Conservation (phyloP, 495 filamentous ascomycete species). For the Neurospora sp. region DNA sequence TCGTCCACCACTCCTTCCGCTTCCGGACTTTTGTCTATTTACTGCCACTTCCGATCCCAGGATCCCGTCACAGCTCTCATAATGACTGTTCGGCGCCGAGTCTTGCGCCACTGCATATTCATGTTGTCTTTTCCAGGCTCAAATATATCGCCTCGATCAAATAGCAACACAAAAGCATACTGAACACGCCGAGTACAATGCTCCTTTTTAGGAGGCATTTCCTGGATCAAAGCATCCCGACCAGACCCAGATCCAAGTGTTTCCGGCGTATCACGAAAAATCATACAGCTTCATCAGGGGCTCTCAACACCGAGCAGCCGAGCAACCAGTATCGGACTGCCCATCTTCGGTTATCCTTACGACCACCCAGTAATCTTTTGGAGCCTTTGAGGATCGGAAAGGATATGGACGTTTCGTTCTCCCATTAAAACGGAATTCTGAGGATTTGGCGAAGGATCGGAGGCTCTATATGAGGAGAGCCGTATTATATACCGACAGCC, state of each 20-base stretch:
- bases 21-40: not conserved
- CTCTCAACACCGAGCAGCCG: not conserved
- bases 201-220: not conserved
- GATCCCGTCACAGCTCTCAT: not conserved
- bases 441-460: not conserved
- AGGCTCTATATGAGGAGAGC: not conserved
- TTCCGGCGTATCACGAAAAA: not conserved
- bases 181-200: not conserved
- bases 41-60: not conserved
- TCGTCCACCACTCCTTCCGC: not conserved
- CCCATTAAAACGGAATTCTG: not conserved
- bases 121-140: not conserved
- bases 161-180: not conserved
- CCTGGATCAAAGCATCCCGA: not conserved
- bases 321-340: not conserved
- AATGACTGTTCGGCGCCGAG: not conserved
- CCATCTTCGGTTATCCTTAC: not conserved
- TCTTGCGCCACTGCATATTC: not conserved
- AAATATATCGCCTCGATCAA: not conserved
- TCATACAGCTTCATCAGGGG: not conserved
- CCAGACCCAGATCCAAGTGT: not conserved
- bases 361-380: not conserved
- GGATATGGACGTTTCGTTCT: not conserved
- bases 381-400: not conserved
- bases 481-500: not conserved